phyloP scores from a whole-genome alignment of 352 stramenopile genomes.

The Phytophthora constricta region DNA sequence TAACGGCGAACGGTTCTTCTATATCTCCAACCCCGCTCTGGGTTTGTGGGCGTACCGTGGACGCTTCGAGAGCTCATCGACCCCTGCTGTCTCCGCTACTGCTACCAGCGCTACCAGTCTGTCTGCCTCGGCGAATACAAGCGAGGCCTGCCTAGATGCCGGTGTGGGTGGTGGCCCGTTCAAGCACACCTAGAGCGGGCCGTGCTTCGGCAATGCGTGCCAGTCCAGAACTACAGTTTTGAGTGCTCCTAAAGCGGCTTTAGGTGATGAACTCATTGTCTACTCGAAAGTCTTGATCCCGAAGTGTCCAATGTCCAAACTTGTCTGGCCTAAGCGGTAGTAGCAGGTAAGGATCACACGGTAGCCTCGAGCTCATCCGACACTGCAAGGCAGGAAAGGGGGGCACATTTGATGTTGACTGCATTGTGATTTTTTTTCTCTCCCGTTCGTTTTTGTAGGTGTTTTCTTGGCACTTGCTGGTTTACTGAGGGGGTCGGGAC shows the following conservation, averaged over 20 bases:
- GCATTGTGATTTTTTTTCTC: constrained; percentile 39
- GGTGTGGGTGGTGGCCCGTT: constrained; percentile 85
- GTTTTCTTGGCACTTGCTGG: constrained; percentile 23
- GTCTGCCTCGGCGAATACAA: constrained; percentile 47
- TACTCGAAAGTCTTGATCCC: background rate
- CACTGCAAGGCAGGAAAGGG: background rate
- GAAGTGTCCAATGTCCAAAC: too few species aligned
- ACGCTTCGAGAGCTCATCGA: constrained; percentile 69
- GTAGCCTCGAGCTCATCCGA: constrained; percentile 3
- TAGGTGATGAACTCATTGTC: constrained; percentile 2
- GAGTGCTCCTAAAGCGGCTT: background rate
- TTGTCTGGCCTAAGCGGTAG: background rate
- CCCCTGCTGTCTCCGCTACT: constrained; percentile 6
- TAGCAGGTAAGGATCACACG: too few species aligned
- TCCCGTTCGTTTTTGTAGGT: constrained; percentile 23
- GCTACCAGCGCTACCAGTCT: constrained; percentile 33
- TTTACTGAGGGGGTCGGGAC: background rate
- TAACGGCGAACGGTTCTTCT: constrained; percentile 93
- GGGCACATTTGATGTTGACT: constrained; percentile 29
- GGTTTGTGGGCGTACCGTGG: constrained; percentile 95
- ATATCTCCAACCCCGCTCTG: constrained; percentile 96
- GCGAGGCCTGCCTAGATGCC: constrained; percentile 64
- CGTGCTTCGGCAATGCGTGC: background rate
- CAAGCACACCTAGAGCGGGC: constrained; percentile 38
- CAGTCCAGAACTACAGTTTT: background rate